These are phyloP conservation scores for Sordaria brevicollis DNA, from an alignment of 495 filamentous ascomycete species.

Conservation along the genomic window DNA sequence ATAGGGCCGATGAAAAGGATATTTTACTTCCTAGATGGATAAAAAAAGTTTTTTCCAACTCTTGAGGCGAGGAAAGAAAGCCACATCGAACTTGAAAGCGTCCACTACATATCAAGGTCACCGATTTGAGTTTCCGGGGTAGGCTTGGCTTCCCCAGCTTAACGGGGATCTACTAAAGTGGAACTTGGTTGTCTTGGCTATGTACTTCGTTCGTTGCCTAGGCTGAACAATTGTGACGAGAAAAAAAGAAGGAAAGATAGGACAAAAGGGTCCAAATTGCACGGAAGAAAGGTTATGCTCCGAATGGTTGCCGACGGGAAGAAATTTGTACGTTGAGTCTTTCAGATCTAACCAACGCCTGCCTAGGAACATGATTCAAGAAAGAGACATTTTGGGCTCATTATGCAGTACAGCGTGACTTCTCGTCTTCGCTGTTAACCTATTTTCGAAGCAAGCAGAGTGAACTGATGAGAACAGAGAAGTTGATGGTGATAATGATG, in stretches of 20 bases:
- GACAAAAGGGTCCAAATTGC: background rate
- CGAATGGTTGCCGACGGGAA: background rate
- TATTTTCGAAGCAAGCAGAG: too few relatives aligned
- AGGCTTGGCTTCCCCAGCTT: background rate
- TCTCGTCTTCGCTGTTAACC: too few relatives aligned
- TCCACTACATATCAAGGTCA: background rate
- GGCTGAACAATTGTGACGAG: background rate
- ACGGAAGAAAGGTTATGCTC: background rate
- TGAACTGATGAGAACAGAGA: too few relatives aligned
- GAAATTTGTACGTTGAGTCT: background rate
- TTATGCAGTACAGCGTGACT: too few relatives aligned
- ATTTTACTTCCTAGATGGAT: background rate
- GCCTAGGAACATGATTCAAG: background rate
- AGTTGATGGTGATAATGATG: too few relatives aligned
- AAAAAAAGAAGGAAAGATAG: background rate
- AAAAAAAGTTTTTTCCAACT: background rate
- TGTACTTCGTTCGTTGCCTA: background rate
- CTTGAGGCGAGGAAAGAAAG: background rate
- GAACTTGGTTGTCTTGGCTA: background rate
- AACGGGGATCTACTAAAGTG: background rate
- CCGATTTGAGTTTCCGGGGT: background rate
- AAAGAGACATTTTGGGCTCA: too few relatives aligned
- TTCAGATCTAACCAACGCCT: background rate
- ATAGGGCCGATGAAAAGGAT: background rate
- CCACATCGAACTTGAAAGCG: background rate